These are phyloP conservation scores for Colletotrichum plurivorum DNA, from an alignment of 2,329 filamentous ascomycete genomes.

Conservation along the genomic window DNA sequence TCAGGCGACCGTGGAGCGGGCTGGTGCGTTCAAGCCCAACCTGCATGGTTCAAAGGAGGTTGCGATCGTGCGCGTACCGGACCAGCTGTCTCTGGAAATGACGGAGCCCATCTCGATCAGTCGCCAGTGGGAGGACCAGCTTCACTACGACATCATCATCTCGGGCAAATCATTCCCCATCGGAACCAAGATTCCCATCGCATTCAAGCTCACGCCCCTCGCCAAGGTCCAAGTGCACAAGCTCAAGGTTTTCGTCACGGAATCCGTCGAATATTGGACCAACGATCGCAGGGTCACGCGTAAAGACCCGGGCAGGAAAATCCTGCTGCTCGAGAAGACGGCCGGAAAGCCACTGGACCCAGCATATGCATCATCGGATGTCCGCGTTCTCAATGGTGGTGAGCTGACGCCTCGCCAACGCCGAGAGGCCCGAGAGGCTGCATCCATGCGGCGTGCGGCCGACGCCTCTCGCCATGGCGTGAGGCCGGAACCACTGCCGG, in stretches of 20 bases:
- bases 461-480: constrained; percentile 62
- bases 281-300: constrained; percentile 87
- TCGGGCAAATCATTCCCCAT: constrained; percentile 96
- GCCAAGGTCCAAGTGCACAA: constrained; percentile 95
- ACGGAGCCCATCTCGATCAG: constrained; percentile 95
- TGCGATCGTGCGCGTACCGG: constrained; percentile 84
- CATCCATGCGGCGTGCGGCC: constrained; percentile 65
- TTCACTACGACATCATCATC: constrained; percentile 96
- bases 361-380: constrained; percentile 80
- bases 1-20: constrained; percentile 86
- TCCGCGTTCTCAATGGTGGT: constrained; percentile 84
- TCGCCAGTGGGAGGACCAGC: constrained; percentile 92
- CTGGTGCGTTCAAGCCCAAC: constrained; percentile 92
- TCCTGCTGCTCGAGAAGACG: constrained; percentile 88
- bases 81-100: constrained; percentile 90
- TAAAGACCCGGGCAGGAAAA: constrained; percentile 86
- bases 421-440: constrained; percentile 62
- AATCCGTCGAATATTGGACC: constrained; percentile 93
- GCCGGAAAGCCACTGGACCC: constrained; percentile 83
- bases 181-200: constrained; percentile 89
- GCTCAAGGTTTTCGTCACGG: constrained; percentile 91
- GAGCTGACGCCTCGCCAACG: constrained; percentile 73
- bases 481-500: constrained; percentile 60
- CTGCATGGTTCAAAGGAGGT: constrained; percentile 87
- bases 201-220: constrained; percentile 92